Conservation (phyloP, 192 early-diverging fungal genomes). For the Backusella tuberculispora region DNA sequence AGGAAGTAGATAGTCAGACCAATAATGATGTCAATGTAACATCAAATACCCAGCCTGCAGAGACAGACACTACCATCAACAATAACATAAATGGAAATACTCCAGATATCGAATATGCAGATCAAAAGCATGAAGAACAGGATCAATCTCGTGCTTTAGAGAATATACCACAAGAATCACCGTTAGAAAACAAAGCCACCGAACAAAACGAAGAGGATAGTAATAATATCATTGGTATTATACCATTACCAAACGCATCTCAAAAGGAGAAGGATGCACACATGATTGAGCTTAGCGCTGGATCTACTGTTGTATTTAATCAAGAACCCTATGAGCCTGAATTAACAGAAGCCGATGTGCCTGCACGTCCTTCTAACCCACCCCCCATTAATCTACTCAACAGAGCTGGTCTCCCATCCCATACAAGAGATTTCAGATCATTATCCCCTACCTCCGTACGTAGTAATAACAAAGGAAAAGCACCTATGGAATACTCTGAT, state of each 20-base stretch:
- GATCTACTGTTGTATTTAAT: constrained; percentile 5
- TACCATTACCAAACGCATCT: neutral
- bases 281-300: neutral
- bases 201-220: neutral
- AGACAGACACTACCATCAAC: neutral
- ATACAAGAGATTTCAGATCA: neutral
- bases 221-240: neutral
- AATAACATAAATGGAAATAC: neutral
- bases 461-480: constrained; percentile 16
- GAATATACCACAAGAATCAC: neutral
- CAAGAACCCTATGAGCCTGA: constrained; percentile 16
- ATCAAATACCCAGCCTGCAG: neutral
- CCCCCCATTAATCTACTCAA: constrained; percentile 13
- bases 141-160: neutral
- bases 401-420: constrained; percentile 1
- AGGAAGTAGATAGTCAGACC: neutral
- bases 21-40: neutral
- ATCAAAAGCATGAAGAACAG: neutral
- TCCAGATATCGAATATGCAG: neutral
- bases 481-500: constrained; percentile 19
- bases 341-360: constrained; percentile 16
- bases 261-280: neutral
- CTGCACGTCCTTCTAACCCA: constrained; percentile 19
- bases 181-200: neutral
- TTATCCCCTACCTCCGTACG: neutral